Conservation (phyloP, 2,329 filamentous ascomycete species). For the Penicillium sp. region DNA sequence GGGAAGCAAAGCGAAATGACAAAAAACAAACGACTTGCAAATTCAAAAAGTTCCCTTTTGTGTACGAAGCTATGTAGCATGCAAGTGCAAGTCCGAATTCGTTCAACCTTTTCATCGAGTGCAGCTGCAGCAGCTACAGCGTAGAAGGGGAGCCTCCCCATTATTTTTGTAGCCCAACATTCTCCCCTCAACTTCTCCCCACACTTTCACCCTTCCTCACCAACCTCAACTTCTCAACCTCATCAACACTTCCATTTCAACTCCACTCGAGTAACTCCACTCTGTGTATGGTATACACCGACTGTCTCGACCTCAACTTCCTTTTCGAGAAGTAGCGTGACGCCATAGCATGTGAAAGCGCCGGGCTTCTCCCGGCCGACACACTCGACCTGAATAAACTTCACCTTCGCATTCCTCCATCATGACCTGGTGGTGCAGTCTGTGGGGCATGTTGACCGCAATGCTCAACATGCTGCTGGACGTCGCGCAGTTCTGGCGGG, state of each 20-base stretch:
- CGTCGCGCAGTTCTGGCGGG: constrained; percentile 66
- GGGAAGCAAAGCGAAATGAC: constrained; percentile 46
- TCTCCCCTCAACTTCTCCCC: background rate
- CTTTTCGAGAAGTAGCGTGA: constrained; percentile 15
- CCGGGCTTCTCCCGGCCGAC: constrained; percentile 6
- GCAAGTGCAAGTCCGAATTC: constrained; percentile 4
- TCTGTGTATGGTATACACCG: no score
- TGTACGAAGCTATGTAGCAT: constrained; percentile 37
- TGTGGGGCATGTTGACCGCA: constrained; percentile 35
- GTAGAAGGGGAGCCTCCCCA: no score
- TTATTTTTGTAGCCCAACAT: background rate
- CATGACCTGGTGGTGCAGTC: constrained; percentile 28
- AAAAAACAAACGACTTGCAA: constrained; percentile 38
- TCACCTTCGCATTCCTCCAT: constrained; percentile 3
- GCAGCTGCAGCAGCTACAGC: no score
- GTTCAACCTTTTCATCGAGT: no score
- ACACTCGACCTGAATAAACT: constrained; percentile 6
- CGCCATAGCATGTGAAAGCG: constrained; percentile 31
- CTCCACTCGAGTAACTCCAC: no score
- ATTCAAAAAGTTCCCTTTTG: constrained; percentile 28
- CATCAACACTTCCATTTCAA: background rate
- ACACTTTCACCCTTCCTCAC: no score
- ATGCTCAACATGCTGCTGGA: constrained; percentile 65
- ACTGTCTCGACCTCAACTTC: background rate
- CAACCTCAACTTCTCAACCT: background rate